Base-by-base conservation (phyloP, 306 rosid genomes). In the Glycyrrhiza uralensis region DNA sequence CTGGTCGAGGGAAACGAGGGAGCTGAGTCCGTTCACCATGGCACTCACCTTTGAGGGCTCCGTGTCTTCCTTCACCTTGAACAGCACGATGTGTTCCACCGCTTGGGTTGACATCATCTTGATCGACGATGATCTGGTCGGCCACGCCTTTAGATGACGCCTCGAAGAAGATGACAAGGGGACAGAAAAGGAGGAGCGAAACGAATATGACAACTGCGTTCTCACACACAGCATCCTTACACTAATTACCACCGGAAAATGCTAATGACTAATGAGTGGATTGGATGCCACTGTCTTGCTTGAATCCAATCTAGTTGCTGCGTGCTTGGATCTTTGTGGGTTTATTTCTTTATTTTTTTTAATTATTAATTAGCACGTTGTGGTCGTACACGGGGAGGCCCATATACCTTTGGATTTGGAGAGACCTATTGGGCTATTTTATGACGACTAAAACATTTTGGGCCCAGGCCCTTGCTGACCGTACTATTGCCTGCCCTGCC, bases 41-140 rank as follows among this genome's bases (percentile, higher is more conserved):
- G 84, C 55, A 41, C 64, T 69, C 26, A 93, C 70, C 79, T 84
- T 87, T 12, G 98, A 75, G 0, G 86, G 79, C 26, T 91, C 94
- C 5, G 93, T 79, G 54, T 76, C 78, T n/a, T 82, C 86, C 52
- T 83, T 93, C 73, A 93, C 90, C 83, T 91, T 94, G 87, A 94
- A 87, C 69, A 94, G 86, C 7, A 94, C 98, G 29, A 87, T 66
- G 82, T 87, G 98, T 50, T 93, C 98, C 12, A 91, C 52, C 42
- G 87, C 13, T 22, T 75, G 69, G 2, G 77, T 1, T 30, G 90
- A 67, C 83, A 59, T 69, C 60, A 73, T 77, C 51, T 28, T 80
- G 59, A 85, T 74, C 24, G 79, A 47, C 6, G 76, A 50, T 41
- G 76, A 50, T 41, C 47, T 22, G 38, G 41, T 62, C 2, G 77